These are phyloP conservation scores for Colletotrichum sojae DNA, from an alignment of 2,329 filamentous ascomycete genomes.

Conservation along the genomic window DNA sequence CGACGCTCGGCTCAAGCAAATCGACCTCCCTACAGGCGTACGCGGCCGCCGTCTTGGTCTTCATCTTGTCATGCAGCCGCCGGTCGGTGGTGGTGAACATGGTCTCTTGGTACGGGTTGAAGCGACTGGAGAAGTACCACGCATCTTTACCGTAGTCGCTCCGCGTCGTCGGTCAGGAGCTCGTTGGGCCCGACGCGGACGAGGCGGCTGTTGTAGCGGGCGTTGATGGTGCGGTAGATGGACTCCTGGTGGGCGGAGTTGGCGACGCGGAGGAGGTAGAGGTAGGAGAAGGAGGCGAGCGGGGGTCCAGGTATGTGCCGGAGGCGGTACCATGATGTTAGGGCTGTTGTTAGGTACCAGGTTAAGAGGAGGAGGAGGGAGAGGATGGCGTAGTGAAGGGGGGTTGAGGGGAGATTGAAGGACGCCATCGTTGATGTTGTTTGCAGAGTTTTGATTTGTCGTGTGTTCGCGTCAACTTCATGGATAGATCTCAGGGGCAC, in stretches of 20 bases:
- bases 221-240: slow-evolving; percentile 34
- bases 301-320: slow-evolving; percentile 39
- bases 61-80: slow-evolving; percentile 41
- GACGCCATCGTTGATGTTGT: background rate
- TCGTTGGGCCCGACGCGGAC: slow-evolving; percentile 51
- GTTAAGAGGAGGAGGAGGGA: background rate
- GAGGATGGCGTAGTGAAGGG: background rate
- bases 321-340: slow-evolving; percentile 46
- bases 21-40: slow-evolving; percentile 28
- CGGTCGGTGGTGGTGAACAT: slow-evolving; percentile 44
- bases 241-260: slow-evolving; percentile 45
- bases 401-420: background rate
- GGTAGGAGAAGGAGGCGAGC: slow-evolving; percentile 19
- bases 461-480: background rate
- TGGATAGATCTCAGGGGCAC: background rate
- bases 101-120: slow-evolving; percentile 45
- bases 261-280: slow-evolving; percentile 46
- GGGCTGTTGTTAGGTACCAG: slow-evolving; percentile 6
- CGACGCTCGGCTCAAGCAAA: slow-evolving; percentile 42
- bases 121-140: slow-evolving; percentile 46
- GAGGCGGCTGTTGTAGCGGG: slow-evolving; percentile 45
- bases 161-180: slow-evolving; percentile 50
- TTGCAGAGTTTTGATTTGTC: background rate
- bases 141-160: slow-evolving; percentile 45
- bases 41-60: slow-evolving; percentile 11